Conservation (phyloP, 257 asterid genomes). For the Solanum paucissectum region DNA sequence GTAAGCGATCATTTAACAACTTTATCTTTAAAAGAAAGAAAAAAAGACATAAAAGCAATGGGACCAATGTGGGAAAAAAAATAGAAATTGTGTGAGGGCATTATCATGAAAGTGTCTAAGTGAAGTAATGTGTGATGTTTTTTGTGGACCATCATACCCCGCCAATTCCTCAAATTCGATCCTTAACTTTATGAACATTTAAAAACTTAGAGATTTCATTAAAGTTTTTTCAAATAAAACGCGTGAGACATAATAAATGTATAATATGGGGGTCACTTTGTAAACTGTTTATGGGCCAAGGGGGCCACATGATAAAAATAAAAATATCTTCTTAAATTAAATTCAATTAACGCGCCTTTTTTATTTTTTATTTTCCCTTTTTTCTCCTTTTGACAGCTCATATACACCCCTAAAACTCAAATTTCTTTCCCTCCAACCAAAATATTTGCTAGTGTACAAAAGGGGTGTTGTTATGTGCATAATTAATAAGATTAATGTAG, state of each 20-base stretch:
- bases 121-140: conserved; percentile 2
- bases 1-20: not conserved
- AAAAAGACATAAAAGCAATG: not conserved
- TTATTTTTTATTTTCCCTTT: not conserved
- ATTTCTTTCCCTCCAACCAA: not conserved
- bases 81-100: not conserved
- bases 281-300: not conserved
- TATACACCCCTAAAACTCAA: not conserved
- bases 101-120: not conserved
- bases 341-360: not conserved
- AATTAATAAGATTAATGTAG: too few relatives aligned
- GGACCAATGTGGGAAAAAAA: not conserved
- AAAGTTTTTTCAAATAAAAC: not conserved
- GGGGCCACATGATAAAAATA: not conserved
- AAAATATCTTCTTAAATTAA: not conserved
- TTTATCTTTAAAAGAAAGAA: not conserved
- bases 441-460: not conserved
- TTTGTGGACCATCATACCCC: not conserved
- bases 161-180: not conserved
- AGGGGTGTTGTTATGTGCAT: not conserved
- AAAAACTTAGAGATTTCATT: not conserved
- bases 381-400: not conserved
- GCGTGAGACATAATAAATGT: not conserved
- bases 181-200: not conserved
- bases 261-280: not conserved